Base-by-base conservation (phyloP, 352 stramenopile species). In the Phytophthora tentaculata region DNA sequence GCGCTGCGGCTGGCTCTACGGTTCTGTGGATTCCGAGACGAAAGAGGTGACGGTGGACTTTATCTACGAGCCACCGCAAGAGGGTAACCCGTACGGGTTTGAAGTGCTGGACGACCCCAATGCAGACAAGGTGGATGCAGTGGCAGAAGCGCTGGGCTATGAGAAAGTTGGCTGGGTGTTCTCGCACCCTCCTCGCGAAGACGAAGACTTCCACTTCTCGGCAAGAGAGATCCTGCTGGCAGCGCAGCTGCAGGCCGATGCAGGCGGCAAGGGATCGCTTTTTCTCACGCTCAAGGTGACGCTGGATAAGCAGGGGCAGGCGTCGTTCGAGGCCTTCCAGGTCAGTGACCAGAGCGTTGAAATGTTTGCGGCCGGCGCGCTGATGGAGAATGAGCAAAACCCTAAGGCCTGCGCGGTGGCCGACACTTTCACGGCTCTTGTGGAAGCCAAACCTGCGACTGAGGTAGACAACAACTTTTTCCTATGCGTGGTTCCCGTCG, bases 91-190 rank as follows among this genome's bases (percentile, higher is more conserved):
- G 10, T 86, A 91, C 39, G 92, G 93, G 62, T 98, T 98, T 71
- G 88, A 97, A 45, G 88, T 98, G 29, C 73, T 98, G 49, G 95
- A 98, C 54, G 95, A 99, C 80, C 84, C 92, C 23, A 77, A 96
- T 16, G 88, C 76, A 32, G 87, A 97, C 53, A 91, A 90, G 22
- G 81, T 95, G 22, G 88, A 97, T 59, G 80, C 78, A 1, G 81
- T 99, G 2, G 92, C 96, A 0, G 76, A 86, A 62, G 82, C 95
- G 54, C 76, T 98, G 12, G 95, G 95, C 41, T 77, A 96, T 24
- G 74, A 92, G 61, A 97, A 97, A 69, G 96, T 99, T 16, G 97
- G 97, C 35, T 99, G 97, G 97, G 97, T 99, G 37, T 98, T 99
- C 68, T 98, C 96, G 61, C 96, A 99, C 79, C 95, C 95, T 35